Percentiles rank a stretch among this genome's conserved stretches.
These are phyloP conservation scores for Raffaelea arxii DNA, from an alignment of 2,329 filamentous ascomycete species.

Conservation along the genomic window DNA sequence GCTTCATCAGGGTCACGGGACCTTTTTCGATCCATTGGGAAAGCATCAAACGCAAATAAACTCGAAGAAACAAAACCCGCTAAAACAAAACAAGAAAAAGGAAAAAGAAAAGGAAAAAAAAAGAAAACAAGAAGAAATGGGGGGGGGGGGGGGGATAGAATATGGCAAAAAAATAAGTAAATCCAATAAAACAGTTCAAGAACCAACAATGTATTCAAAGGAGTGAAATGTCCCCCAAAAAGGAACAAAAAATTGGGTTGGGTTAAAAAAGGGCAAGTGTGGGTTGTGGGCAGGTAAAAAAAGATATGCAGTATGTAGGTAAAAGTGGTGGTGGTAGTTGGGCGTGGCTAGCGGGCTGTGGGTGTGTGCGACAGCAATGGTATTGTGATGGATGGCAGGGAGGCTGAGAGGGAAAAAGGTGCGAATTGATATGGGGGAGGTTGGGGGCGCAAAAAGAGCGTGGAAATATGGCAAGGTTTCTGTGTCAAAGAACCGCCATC, in stretches of 20 bases:
- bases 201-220: slow-evolving; percentile 1
- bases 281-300: too few relatives aligned
- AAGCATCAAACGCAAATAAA: neutral
- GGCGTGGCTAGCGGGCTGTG: too few relatives aligned
- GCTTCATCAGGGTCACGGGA: slow-evolving; percentile 9
- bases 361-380: too few relatives aligned
- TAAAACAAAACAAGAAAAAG: neutral
- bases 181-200: neutral
- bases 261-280: too few relatives aligned
- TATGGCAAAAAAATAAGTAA: neutral
- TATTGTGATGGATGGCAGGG: too few relatives aligned
- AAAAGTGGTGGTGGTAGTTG: too few relatives aligned
- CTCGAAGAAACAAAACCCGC: too few relatives aligned
- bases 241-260: too few relatives aligned
- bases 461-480: too few relatives aligned
- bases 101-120: neutral
- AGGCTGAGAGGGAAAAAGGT: neutral
- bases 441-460: neutral
- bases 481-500: neutral
- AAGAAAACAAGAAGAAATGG: neutral
- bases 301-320: too few relatives aligned
- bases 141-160: neutral
- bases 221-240: too few relatives aligned
- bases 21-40: slow-evolving; percentile 12
- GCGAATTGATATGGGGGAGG: neutral